Conservation (phyloP, 108 stramenopile genomes). For the Cylindrotheca fusiformis region DNA sequence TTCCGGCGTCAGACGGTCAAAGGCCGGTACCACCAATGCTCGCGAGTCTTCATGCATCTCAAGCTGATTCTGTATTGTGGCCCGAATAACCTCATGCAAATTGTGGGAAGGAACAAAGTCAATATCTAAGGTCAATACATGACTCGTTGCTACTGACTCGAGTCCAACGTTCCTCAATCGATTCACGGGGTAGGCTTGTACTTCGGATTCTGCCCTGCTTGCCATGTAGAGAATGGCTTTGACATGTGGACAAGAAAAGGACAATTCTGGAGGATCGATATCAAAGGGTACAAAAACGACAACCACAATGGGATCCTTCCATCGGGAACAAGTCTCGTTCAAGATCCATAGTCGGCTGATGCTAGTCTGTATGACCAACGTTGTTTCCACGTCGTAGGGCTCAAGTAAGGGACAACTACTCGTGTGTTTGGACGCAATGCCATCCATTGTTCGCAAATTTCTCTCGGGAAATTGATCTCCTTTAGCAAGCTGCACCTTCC, state of each 20-base stretch:
- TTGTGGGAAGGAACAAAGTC: conserved; percentile 83
- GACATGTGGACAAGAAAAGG: conserved; percentile 51
- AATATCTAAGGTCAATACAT: conserved; percentile 86
- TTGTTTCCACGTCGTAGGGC: conserved; percentile 10
- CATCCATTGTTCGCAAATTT: not conserved
- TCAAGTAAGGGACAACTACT: not conserved
- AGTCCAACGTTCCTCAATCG: conserved; percentile 86
- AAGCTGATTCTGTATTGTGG: conserved; percentile 1
- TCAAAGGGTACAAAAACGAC: conserved; percentile 53
- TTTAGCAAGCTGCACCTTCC: not conserved
- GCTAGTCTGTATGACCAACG: conserved; percentile 69
- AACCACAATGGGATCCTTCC: conserved; percentile 72
- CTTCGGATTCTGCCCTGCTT: conserved; percentile 20
- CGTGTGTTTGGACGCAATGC: not conserved
- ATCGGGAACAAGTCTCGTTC: conserved; percentile 61
- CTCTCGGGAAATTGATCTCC: not conserved
- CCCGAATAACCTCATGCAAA: conserved; percentile 36
- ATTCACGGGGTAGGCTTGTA: conserved; percentile 83
- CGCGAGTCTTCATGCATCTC: conserved; percentile 8
- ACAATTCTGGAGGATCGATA: not conserved
- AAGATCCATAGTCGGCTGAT: conserved; percentile 74
- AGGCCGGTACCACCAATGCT: conserved; percentile 86
- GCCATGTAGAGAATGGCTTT: conserved; percentile 44
- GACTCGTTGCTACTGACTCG: conserved; percentile 75
- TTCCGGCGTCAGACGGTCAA: conserved; percentile 54